Evolutionary conservation across 371 early-diverging fungal genomes (phyloP), one percentile per base, ranked within the genome.

Genomic region (Mortierella sp.): DNA sequence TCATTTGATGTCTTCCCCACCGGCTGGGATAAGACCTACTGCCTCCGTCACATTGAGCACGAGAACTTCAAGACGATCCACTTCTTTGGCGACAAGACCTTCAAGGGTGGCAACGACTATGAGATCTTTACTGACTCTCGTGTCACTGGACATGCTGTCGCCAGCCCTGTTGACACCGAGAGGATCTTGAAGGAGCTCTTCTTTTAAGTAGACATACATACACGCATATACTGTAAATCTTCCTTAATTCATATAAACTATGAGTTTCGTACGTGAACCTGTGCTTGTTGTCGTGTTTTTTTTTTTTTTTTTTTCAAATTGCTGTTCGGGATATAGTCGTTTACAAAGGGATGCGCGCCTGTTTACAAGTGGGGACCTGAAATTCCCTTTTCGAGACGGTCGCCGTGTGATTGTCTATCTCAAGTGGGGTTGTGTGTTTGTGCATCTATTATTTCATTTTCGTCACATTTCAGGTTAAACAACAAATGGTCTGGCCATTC

Each of bases 1-100:
- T 99, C 99, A 8, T 99, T 99, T 83, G 99, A 99, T 86, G 97
- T 99, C 24, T 99, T 99, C 92, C 99, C 99, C 51, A 92, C 91
- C 59, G 99, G 99, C 40, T 99, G 99, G 99, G 99, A 99, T 88
- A 99, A 99, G 93, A 99, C 99, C 57, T 99, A 97, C 88, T 99
- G 99, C 86, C 90, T 99, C 66, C 88, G 93, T 35, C 99, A 99
- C 84, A 77, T 99, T 39, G 86, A 94, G 78, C 78, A 90, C 49
- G 97, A 98, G 81, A 92, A 90, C 49, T 98, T 99, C 85, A 93
- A 91, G 75, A 91, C 83, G 28, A 95, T 99, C 70, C 97, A 98
- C 87, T 99, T 99, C 90, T 99, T 99, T 89, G 99, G 99, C 62
- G 99, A 99, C 88, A 99, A 99, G 94, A 97, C 99, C 26, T 91